Evolutionary conservation across 768 basidiomycete genomes (phyloP).

Genomic region (Pilatotrama ljubarskyi): DNA sequence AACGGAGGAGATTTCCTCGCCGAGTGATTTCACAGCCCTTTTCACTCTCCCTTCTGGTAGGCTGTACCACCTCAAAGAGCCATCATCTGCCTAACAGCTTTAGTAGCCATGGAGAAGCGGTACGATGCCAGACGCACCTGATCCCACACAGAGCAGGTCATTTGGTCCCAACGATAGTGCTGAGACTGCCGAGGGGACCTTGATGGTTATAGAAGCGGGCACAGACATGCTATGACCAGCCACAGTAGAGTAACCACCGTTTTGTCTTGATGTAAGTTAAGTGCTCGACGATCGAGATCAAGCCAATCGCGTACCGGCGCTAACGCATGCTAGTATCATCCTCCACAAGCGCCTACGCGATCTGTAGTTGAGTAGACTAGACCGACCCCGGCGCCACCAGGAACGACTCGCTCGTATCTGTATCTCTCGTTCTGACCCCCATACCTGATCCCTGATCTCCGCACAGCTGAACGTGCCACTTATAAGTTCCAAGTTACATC

Average conservation of each 20-base stretch:
- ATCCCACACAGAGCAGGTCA: slow-evolving; percentile 57
- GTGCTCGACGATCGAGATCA: slow-evolving; percentile 13
- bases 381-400: slow-evolving; percentile 12
- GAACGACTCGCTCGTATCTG: slow-evolving; percentile 1
- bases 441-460: too few species aligned
- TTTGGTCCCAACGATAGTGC: slow-evolving; percentile 51
- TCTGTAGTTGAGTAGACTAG: slow-evolving; percentile 8
- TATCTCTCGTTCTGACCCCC: not conserved
- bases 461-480: too few species aligned
- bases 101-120: slow-evolving; percentile 1
- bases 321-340: not conserved
- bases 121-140: slow-evolving; percentile 44
- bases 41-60: slow-evolving; percentile 58
- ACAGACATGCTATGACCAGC: not conserved
- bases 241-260: not conserved
- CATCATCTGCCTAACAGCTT: slow-evolving; percentile 51
- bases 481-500: not conserved
- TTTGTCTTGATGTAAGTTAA: not conserved
- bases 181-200: slow-evolving; percentile 53
- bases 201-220: slow-evolving; percentile 26
- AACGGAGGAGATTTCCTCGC: slow-evolving; percentile 63
- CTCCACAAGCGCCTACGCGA: not conserved
- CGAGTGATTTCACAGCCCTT: slow-evolving; percentile 61
- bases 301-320: slow-evolving; percentile 8
- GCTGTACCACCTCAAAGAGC: slow-evolving; percentile 65